phyloP scores from a whole-genome alignment of 208 protist genomes.

The Acanthamoeba sp. region DNA sequence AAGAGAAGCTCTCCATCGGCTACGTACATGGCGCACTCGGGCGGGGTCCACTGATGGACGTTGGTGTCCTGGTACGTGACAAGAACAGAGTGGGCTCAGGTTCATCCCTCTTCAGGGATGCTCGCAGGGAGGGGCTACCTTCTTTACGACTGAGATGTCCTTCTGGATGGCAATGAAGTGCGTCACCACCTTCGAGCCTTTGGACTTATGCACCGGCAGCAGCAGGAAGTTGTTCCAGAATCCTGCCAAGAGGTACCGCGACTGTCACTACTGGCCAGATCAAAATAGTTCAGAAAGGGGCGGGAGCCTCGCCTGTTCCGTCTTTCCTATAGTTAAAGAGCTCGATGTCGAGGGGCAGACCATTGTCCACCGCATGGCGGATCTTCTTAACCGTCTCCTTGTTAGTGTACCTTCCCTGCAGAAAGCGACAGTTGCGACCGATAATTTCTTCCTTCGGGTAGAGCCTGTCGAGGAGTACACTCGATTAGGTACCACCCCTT shows the following conservation, averaged over 20 bases:
- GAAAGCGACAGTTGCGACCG: constrained; percentile 54
- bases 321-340: constrained; percentile 77
- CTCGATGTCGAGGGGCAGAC: constrained; percentile 62
- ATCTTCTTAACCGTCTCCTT: constrained; percentile 62
- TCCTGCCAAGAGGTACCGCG: too few relatives aligned
- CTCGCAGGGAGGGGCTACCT: too few relatives aligned
- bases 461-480: not conserved
- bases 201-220: constrained; percentile 72
- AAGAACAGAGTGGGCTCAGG: too few relatives aligned
- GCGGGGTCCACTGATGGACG: constrained; percentile 31
- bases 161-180: constrained; percentile 80
- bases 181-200: constrained; percentile 16
- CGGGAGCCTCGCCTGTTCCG: constrained; percentile 50
- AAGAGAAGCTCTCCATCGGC: not conserved
- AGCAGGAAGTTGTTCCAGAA: constrained; percentile 77
- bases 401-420: constrained; percentile 49
- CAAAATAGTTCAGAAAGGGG: too few relatives aligned
- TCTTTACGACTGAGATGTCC: constrained; percentile 71
- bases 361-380: constrained; percentile 13
- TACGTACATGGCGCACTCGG: constrained; percentile 45
- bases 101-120: not conserved
- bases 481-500: not conserved
- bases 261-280: too few relatives aligned
- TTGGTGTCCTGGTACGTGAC: not conserved
- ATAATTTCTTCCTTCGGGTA: constrained; percentile 70